Evolutionary conservation across 805 yeast genomes (phyloP).

Genomic region (Kuraishia piskuri): DNA sequence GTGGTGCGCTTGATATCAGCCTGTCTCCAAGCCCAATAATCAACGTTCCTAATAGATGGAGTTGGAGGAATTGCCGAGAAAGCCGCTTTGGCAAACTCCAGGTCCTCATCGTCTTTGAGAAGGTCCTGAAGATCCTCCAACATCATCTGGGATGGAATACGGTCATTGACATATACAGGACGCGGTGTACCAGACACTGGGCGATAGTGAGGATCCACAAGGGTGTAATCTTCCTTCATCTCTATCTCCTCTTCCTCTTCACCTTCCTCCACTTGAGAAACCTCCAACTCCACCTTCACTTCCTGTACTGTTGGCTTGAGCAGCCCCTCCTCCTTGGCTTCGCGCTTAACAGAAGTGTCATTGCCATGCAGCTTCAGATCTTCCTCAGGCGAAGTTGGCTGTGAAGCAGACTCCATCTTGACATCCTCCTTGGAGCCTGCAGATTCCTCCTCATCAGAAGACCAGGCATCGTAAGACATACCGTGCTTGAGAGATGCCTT

Average conservation of each 20-base stretch:
- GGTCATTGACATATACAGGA: conserved; percentile 46
- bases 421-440: conserved; percentile 5
- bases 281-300: conserved; percentile 13
- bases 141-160: conserved; percentile 15
- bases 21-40: conserved; percentile 64
- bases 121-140: conserved; percentile 36
- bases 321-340: background rate
- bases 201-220: conserved; percentile 29
- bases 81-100: conserved; percentile 39
- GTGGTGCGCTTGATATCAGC: conserved; percentile 21
- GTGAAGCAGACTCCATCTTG: conserved; percentile 9
- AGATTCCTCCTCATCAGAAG: conserved; percentile 15
- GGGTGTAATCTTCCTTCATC: conserved; percentile 16
- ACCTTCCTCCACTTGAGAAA: conserved; percentile 18
- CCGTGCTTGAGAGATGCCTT: background rate
- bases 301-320: conserved; percentile 15
- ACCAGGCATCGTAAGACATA: conserved; percentile 7
- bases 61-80: conserved; percentile 19
- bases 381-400: conserved; percentile 17
- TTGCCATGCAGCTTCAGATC: conserved; percentile 1
- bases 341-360: conserved; percentile 1
- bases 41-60: conserved; percentile 24
- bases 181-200: conserved; percentile 45
- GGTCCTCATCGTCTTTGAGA: conserved; percentile 72
- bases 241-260: conserved; percentile 14